These are phyloP conservation scores for Nelumbo lutea DNA, from an alignment of 164 flowering plant genomes.

Conservation along the genomic window DNA sequence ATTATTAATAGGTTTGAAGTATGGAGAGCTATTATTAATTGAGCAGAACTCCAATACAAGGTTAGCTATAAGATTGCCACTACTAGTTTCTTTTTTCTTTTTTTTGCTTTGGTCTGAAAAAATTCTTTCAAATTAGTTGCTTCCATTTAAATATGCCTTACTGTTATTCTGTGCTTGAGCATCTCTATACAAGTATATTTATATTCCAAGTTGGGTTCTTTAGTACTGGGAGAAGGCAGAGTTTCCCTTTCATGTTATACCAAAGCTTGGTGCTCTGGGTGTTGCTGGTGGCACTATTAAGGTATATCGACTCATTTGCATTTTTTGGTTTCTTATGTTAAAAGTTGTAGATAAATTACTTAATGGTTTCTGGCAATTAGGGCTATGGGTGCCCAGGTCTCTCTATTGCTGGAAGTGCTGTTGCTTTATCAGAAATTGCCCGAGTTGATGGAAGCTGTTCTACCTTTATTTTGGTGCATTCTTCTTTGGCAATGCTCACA, in stretches of 20 bases:
- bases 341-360: slow-evolving; percentile 1
- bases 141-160: not conserved
- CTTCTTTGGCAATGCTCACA: slow-evolving; percentile 93
- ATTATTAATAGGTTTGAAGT: too few species aligned
- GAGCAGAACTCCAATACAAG: too few species aligned
- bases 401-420: slow-evolving; percentile 71
- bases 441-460: slow-evolving; percentile 98
- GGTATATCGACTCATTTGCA: slow-evolving; percentile 31
- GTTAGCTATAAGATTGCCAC: too few species aligned
- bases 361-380: slow-evolving; percentile 30
- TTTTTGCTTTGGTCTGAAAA: too few species aligned
- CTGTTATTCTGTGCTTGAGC: not conserved
- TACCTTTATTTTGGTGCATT: slow-evolving; percentile 88
- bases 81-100: too few species aligned
- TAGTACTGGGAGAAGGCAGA: slow-evolving; percentile 99
- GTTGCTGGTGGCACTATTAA: slow-evolving; percentile 88
- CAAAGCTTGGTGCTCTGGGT: slow-evolving; percentile 62
- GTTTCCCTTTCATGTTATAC: slow-evolving; percentile 84
- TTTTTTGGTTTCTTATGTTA: not conserved
- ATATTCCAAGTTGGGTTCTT: not conserved
- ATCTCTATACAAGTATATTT: not conserved
- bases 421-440: slow-evolving; percentile 73
- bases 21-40: too few species aligned
- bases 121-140: not conserved
- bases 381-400: slow-evolving; percentile 95